Percentiles rank a stretch among this genome's conserved stretches.
These are phyloP conservation scores for Murraya koenigii DNA, from an alignment of 345 rosid species.

Conservation along the genomic window DNA sequence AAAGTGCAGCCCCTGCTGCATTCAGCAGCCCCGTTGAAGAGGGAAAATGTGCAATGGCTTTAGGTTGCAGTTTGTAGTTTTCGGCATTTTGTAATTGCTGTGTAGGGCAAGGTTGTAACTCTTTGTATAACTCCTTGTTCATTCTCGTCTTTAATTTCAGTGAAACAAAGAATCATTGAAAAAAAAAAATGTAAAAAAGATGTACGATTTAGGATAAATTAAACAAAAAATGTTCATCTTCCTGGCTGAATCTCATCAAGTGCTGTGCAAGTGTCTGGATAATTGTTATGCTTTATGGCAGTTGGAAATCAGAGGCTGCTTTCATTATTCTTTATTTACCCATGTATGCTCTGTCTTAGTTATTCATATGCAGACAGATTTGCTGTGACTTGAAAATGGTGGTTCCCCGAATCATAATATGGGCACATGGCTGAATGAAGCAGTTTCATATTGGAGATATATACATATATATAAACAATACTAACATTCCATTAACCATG, in stretches of 20 bases:
- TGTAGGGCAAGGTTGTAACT: slow-evolving; percentile 46
- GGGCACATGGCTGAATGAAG: too few species aligned
- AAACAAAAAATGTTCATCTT: not conserved
- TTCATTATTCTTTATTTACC: not conserved
- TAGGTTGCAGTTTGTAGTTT: slow-evolving; percentile 29
- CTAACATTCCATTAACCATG: not conserved
- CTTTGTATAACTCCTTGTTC: slow-evolving; percentile 34
- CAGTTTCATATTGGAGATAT: not conserved
- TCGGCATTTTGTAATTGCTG: slow-evolving; percentile 28
- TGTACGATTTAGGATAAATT: slow-evolving; percentile 30
- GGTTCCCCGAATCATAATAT: too few species aligned
- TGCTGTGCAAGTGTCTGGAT: not conserved
- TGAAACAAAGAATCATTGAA: slow-evolving; percentile 17
- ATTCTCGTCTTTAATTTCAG: slow-evolving; percentile 30
- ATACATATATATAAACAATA: too few species aligned
- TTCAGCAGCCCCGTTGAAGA: slow-evolving; percentile 57
- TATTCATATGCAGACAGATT: too few species aligned
- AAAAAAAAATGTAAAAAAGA: slow-evolving; percentile 22
- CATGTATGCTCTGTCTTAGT: not conserved
- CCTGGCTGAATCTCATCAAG: not conserved
- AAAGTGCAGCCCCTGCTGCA: slow-evolving; percentile 45
- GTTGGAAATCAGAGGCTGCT: not conserved
- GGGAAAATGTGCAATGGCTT: not conserved
- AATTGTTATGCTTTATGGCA: not conserved
- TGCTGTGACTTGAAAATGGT: too few species aligned